Evolutionary conservation across 495 filamentous ascomycete species (phyloP), one percentile per base, ranked within the genome.

Genomic region (Antarctomyces pellizariae): DNA sequence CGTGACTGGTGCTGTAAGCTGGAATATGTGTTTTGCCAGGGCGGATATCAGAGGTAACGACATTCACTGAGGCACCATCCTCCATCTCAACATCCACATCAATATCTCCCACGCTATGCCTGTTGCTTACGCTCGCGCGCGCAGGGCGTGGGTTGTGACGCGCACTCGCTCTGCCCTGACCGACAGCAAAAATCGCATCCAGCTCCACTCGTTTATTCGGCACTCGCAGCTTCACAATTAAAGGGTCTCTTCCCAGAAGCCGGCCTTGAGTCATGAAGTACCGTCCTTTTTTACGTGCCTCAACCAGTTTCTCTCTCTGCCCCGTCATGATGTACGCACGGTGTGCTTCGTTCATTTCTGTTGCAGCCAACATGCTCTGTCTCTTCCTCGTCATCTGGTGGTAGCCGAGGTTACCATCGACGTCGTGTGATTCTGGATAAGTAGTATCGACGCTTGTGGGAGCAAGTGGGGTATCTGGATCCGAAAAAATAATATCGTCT

Each of bases 361-460:
- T 31, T 22, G 16, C 25, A 19, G 23, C 25, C 15, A 17, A 24
- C 3, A 15, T 7, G 22, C 23, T 2, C 13, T 26, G 34, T 10
- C 36, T 24, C 22, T 39, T 39, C 26, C 37, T 43, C 0, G 21
- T 23, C 17, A 7, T 25, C 31, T 3, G 13, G 6, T 16, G 36
- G 26, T 16, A 25, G 18, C 14, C 13, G n/a, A 7, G 31, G 31
- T 12, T 24, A 18, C 13, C 37, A n/a, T 16, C 37, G 34, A 24
- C n/a, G n/a, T n/a, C n/a, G n/a, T 41, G 34, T 22, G 34, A 41
- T 15, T 36, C 17, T 19, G 37, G 28, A 14, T 36, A 27, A 15
- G 37, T 37, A 11, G 32, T 24, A 29, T 29, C 35, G 9, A 11
- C 3, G 11, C 18, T 22, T 5, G 28, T 8, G 2, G 16, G 16